Percentiles rank a stretch among this genome's conserved stretches.
Conservation (phyloP, 1,284 basidiomycete genomes). For the Irpex lacteus region DNA sequence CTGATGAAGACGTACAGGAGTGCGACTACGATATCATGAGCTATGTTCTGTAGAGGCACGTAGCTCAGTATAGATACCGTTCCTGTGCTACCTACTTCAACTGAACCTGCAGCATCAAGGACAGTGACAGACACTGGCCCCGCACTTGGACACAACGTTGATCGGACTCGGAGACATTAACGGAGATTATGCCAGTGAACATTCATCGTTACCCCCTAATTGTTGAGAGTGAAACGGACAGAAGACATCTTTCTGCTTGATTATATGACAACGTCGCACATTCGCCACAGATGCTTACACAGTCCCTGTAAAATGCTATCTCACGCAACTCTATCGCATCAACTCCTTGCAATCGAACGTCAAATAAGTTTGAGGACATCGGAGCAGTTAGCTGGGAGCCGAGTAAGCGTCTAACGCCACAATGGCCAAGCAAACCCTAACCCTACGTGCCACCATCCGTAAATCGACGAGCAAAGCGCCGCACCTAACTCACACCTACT, state of each 20-base stretch:
- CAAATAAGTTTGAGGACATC: too few relatives aligned
- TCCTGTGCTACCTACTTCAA: neutral
- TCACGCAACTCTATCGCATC: too few relatives aligned
- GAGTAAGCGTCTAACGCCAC: neutral
- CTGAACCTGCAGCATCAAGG: neutral
- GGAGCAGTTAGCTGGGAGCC: too few relatives aligned
- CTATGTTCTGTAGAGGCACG: neutral
- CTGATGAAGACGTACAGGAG: constrained; percentile 29
- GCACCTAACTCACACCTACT: constrained; percentile 2
- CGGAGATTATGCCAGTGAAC: too few relatives aligned
- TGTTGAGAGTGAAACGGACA: neutral
- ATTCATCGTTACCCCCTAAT: neutral
- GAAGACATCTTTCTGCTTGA: neutral
- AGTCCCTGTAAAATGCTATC: too few relatives aligned
- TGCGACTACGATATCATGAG: constrained; percentile 52
- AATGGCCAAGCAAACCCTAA: constrained; percentile 2
- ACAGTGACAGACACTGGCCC: neutral
- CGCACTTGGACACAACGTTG: too few relatives aligned
- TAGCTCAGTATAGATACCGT: neutral
- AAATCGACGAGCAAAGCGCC: constrained; percentile 3
- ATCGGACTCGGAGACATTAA: too few relatives aligned
- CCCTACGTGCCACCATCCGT: neutral
- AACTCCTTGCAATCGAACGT: too few relatives aligned
- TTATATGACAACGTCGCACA: too few relatives aligned
- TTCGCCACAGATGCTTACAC: too few relatives aligned